Percentiles rank a stretch among this genome's conserved stretches.
phyloP scores from a whole-genome alignment of 2,329 filamentous ascomycete genomes.

The Rutstroemia sp. region DNA sequence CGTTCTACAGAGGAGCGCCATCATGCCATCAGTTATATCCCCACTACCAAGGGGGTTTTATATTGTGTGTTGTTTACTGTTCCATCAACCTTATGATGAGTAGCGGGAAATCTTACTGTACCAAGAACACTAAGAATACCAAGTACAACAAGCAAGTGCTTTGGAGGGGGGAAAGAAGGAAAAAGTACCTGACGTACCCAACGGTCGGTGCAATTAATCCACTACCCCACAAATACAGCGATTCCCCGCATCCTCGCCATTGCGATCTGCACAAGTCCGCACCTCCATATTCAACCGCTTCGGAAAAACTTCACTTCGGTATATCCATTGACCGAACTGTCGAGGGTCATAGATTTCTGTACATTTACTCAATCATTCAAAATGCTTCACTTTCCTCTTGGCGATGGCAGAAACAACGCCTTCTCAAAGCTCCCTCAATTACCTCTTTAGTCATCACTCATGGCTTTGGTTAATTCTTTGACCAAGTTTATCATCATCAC shows the following conservation, averaged over 20 bases:
- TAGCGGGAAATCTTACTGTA: no score
- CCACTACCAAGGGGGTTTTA: no score
- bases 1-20: no score
- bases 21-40: no score
- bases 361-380: not conserved
- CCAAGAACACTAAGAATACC: not conserved
- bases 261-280: constrained; percentile 3
- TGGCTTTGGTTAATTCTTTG: not conserved
- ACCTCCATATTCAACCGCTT: constrained; percentile 4
- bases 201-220: not conserved
- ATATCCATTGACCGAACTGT: constrained; percentile 4
- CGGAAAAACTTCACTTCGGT: constrained; percentile 11
- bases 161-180: no score
- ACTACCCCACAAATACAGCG: constrained; percentile 1
- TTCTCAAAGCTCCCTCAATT: not conserved
- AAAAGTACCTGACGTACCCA: no score
- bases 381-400: not conserved
- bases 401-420: not conserved
- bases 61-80: no score
- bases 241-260: constrained; percentile 4
- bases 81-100: no score
- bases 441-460: not conserved
- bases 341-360: no score
- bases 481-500: not conserved
- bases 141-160: not conserved